Base-by-base conservation (phyloP, 1,284 basidiomycete species). In the Melampsora larici-populina region DNA sequence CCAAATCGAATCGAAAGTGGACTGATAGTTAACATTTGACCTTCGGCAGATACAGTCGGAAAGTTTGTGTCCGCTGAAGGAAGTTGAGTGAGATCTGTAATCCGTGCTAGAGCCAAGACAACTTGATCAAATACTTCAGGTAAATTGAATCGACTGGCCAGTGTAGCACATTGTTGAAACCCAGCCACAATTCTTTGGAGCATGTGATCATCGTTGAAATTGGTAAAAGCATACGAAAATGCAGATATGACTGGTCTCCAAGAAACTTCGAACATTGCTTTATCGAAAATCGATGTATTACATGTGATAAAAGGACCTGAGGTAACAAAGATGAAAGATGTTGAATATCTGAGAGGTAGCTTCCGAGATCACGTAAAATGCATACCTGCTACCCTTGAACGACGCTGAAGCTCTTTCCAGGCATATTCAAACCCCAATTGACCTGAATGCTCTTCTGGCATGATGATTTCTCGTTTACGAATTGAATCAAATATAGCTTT, bases 391-490 rank as follows among this genome's bases (percentile, higher is more conserved):
- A 90, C 89, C 60, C 92, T 88, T 63, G 94, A 90, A 49, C 94
- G 89, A 66, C 90, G 86, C 68, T 98, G 87, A 36, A 99, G 86
- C 81, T 97, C 94, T 84, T 98, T 98, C 97, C 97, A 99, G 7
- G 96, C 93, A 83, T 97, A 98, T 82, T 99, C 97, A 83, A 99
- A 99, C 0, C 97, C 97, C 51, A 97, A 88, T 84, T 95, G 93
- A 1, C 97, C 97, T 5, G 90, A 92, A 82, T 99, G 97, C 83
- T 99, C 97, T 85, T 99, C 95, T 0, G 97, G 96, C 90, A 99
- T 92, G 69, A 99, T 89, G 79, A 99, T 98, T 85, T 99, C 97
- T 65, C 90, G 88, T 84, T 92, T 95, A 66, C 92, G 90, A 82
- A 99, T 96, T 4, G 91, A 93, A 80, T 98, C 94, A 82, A 96